Conservation (phyloP, 2,329 filamentous ascomycete species). For the Fusarium pseudocircinatum region DNA sequence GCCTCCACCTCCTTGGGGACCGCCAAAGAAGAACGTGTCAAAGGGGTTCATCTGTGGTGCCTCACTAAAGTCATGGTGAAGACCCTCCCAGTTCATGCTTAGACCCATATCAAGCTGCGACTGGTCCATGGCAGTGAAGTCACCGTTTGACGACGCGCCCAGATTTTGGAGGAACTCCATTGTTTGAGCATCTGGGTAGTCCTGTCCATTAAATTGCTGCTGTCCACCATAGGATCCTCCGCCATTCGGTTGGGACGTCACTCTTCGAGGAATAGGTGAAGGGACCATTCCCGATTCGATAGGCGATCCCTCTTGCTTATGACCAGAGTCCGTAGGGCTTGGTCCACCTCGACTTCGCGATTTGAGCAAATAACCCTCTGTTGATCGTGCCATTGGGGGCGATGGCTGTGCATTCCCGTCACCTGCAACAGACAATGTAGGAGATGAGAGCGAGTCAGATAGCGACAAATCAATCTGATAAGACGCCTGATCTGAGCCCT, state of each 20-base stretch:
- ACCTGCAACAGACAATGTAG: conserved; percentile 50
- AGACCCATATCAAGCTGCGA: conserved; percentile 71
- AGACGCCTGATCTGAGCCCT: conserved; percentile 45
- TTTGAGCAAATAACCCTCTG: conserved; percentile 47
- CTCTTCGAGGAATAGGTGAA: conserved; percentile 53
- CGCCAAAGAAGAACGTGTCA: conserved; percentile 78
- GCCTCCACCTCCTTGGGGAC: conserved; percentile 50
- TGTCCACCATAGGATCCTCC: conserved; percentile 46
- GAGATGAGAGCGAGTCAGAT: conserved; percentile 54
- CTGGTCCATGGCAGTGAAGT: conserved; percentile 51
- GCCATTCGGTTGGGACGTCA: conserved; percentile 49
- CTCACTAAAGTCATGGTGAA: conserved; percentile 71
- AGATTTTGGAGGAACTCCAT: conserved; percentile 65
- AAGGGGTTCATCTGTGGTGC: conserved; percentile 72
- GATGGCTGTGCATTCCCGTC: conserved; percentile 51
- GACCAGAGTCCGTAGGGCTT: conserved; percentile 44
- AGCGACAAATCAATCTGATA: conserved; percentile 51
- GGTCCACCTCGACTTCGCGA: conserved; percentile 42
- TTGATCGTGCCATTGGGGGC: conserved; percentile 50
- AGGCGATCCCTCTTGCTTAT: conserved; percentile 46
- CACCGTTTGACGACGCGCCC: conserved; percentile 46
- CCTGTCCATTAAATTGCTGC: conserved; percentile 49
- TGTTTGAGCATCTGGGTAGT: conserved; percentile 60
- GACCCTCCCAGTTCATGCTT: conserved; percentile 71
- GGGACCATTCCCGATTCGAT: conserved; percentile 56